Base-by-base conservation (phyloP, 192 early-diverging fungal species). In the Entomortierella chlamydospora region DNA sequence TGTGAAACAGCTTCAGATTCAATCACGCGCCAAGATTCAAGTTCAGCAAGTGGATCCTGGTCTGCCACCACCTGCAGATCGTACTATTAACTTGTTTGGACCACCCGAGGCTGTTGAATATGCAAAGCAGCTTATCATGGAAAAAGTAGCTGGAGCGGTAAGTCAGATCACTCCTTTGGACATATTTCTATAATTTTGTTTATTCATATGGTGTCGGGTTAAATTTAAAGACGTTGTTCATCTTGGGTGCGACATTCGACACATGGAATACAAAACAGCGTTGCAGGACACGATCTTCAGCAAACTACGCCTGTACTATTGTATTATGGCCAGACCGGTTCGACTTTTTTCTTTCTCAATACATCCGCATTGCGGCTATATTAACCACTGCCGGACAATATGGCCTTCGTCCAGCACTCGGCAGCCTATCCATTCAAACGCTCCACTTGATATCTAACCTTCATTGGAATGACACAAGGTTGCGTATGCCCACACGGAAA, bases 11-110 rank as follows among this genome's bases (percentile, higher is more conserved):
- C 82, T 91, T 41, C 87, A 91, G 78, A 84, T 86, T 49, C 84
- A 88, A 64, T 88, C 90, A 0, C 86, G 87, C 3, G 87, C 90
- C 18, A 88, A 85, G 74, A 87, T 91, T 59, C 86, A 86, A 47
- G 87, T 91, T 11, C 86, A 90, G 61, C 81, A 82, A 42, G 81
- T 78, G 39, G 81, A 78, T 13, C 77, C 71, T 22, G 50, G 71
- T 11, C 65, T 79, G 43, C 70, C 70, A 11, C 69, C 78, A 22
- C 70, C 85, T 52, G 68, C 70, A 10, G 84, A 85, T 13, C 79
- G 87, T 33, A 85, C 72, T 30, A 82, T 89, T 29, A 83, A 82
- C 57, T 67, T 86, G 28, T 81, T 67, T 68, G 87, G 85, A 70
- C 68, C 73, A 12, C 71, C 85, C 17, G 73, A 84, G 56, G 70